Evolutionary conservation across 2,329 filamentous ascomycete genomes (phyloP).

Genomic region (Calonectria hawksworthii): DNA sequence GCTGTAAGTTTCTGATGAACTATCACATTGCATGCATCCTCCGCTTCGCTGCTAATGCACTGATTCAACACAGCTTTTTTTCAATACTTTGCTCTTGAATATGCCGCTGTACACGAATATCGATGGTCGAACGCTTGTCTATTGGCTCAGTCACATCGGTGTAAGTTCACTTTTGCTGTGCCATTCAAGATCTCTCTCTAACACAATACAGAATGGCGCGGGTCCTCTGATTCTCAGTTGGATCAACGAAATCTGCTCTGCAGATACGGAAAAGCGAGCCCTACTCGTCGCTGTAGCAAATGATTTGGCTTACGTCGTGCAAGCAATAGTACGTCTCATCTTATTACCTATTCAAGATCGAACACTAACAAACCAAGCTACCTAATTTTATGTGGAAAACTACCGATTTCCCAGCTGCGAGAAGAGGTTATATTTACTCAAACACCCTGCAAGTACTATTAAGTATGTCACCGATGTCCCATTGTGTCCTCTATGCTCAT

Average conservation of each 20-base stretch:
- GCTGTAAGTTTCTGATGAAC: slow-evolving; percentile 4
- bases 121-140: slow-evolving; percentile 29
- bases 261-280: slow-evolving; percentile 40
- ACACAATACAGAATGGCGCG: slow-evolving; percentile 24
- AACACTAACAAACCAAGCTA: slow-evolving; percentile 10
- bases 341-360: fast-evolving
- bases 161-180: slow-evolving; percentile 20
- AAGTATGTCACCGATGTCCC: slow-evolving; percentile 1
- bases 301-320: slow-evolving; percentile 34
- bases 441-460: slow-evolving; percentile 28
- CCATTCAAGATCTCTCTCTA: neutral
- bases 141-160: slow-evolving; percentile 40
- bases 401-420: slow-evolving; percentile 32
- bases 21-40: fast-evolving
- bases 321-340: slow-evolving; percentile 28
- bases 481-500: neutral
- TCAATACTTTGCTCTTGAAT: slow-evolving; percentile 24
- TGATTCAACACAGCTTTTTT: slow-evolving; percentile 22
- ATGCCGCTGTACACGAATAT: slow-evolving; percentile 36
- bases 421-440: slow-evolving; percentile 30
- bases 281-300: slow-evolving; percentile 32
- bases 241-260: slow-evolving; percentile 40
- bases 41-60: neutral
- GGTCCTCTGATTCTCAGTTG: slow-evolving; percentile 41
- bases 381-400: slow-evolving; percentile 40